Conservation (phyloP, 2,329 filamentous ascomycete species). For the Cladosporium sp. region DNA sequence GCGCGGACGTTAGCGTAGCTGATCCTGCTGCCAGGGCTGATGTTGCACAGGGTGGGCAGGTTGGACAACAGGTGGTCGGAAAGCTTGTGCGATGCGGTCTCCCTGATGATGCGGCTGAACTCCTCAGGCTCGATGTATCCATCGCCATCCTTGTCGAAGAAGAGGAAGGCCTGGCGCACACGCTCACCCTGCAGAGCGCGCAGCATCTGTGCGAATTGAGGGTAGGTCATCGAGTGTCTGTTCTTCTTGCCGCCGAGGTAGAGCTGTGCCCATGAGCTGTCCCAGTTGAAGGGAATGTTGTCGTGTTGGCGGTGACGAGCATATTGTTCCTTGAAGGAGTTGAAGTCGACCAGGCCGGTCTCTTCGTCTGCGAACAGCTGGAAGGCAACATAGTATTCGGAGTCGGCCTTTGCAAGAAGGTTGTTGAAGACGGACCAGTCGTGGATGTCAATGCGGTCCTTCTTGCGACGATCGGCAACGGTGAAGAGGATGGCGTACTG, state of each 20-base stretch:
- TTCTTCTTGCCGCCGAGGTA: conserved; percentile 89
- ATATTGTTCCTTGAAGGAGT: conserved; percentile 82
- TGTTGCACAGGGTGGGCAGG: conserved; percentile 91
- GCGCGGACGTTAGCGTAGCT: conserved; percentile 97
- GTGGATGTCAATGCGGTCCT: conserved; percentile 72
- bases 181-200: conserved; percentile 94
- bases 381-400: conserved; percentile 98
- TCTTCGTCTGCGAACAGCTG: conserved; percentile 89
- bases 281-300: conserved; percentile 93
- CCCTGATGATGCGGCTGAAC: conserved; percentile 93
- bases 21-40: conserved; percentile 86
- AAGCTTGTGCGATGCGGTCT: conserved; percentile 92
- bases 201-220: conserved; percentile 97
- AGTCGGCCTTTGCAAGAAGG: conserved; percentile 88
- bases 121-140: conserved; percentile 95
- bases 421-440: conserved; percentile 97
- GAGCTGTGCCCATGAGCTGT: conserved; percentile 91
- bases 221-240: conserved; percentile 89
- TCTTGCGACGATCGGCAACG: conserved; percentile 78
- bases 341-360: conserved; percentile 83
- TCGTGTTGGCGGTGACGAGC: conserved; percentile 83
- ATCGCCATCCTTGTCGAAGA: conserved; percentile 86
- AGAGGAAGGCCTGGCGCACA: conserved; percentile 90
- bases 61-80: conserved; percentile 94
- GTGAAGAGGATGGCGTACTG: conserved; percentile 93